phyloP scores from a whole-genome alignment of 306 rosid genomes.

The Ormosia semicastrata region DNA sequence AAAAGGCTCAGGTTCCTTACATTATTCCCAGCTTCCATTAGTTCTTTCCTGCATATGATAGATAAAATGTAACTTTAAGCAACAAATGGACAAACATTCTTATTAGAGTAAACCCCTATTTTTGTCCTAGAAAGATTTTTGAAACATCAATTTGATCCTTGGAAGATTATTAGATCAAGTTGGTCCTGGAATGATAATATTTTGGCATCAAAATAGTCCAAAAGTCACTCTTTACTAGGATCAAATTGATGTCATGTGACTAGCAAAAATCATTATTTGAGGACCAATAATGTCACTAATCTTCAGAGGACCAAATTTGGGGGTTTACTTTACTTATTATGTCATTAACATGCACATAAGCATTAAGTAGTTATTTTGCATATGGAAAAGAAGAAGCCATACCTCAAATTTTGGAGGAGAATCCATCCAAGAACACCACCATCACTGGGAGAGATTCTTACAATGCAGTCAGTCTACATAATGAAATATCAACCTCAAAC shows the following conservation, averaged over 20 bases:
- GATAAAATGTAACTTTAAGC: constrained; percentile 4
- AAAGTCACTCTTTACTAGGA: not conserved
- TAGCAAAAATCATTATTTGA: not conserved
- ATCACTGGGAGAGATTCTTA: constrained; percentile 63
- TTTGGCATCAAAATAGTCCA: constrained; percentile 10
- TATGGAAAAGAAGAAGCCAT: not conserved
- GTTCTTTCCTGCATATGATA: constrained; percentile 49
- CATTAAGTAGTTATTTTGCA: not conserved
- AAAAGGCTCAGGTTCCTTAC: constrained; percentile 55
- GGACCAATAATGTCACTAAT: constrained; percentile 3
- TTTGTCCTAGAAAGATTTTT: not conserved
- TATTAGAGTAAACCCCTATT: not conserved
- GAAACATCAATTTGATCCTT: not conserved
- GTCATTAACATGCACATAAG: not conserved
- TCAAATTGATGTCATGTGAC: not conserved
- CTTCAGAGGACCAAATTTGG: not conserved
- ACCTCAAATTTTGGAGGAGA: constrained; percentile 81
- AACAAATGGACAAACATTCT: constrained; percentile 4
- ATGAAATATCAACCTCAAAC: constrained; percentile 22
- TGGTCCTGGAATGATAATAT: not conserved
- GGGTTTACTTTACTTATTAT: not conserved
- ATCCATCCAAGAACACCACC: constrained; percentile 85
- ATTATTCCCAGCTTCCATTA: constrained; percentile 44
- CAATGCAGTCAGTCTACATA: constrained; percentile 86
- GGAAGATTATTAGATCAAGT: constrained; percentile 12